Base-by-base conservation (phyloP, 139 green algal species). In the Zygnema circumcarinatum region DNA sequence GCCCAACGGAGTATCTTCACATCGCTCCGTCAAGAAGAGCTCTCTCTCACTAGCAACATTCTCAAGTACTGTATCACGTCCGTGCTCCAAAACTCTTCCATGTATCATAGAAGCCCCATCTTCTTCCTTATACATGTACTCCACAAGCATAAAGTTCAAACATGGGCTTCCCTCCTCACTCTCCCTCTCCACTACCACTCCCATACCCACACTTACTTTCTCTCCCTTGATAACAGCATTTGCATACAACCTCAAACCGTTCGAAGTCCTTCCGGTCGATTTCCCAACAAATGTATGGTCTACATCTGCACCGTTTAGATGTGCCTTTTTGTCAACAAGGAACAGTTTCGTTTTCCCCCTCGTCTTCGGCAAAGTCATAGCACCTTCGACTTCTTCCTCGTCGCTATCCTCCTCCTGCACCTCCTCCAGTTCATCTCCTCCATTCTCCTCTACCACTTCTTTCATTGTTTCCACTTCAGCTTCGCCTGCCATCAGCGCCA, bases 61-160 rank as follows among this genome's bases (percentile, higher is more conserved):
- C 29, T 94, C 96, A 76, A 98, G 93, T 74, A 98, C 94, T 20
- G 96, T 98, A 52, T 97, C 94, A 21, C 52, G 41, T 29, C 94
- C 96, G 7, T 89, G 89, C 53, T 94, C 84, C 85, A 98, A 53
- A 53, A 92, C 41, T 1, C 96, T 92, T 36, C 97, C 86, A 86
- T 94, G 92, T 62, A 91, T 41, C 67, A 81, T 74, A 62, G 88
- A 91, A 81, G 92, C 68, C 39, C 90, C 88, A 7, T 89, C 79
- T 36, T 81, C 68, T 75, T 92, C 92, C 90, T 96, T 94, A 35
- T 94, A 93, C 36, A 92, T 81, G 47, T 95, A 93, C 79, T 98
- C 95, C 79, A 94, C 89, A 87, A 93, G 79, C 78, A 93, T 53
- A 11, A 62, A 31, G 1, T 1, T 38, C 1, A 2, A 53, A 16